Base-by-base conservation (phyloP, 192 early-diverging fungal species). In the Backusella morwellensis region DNA sequence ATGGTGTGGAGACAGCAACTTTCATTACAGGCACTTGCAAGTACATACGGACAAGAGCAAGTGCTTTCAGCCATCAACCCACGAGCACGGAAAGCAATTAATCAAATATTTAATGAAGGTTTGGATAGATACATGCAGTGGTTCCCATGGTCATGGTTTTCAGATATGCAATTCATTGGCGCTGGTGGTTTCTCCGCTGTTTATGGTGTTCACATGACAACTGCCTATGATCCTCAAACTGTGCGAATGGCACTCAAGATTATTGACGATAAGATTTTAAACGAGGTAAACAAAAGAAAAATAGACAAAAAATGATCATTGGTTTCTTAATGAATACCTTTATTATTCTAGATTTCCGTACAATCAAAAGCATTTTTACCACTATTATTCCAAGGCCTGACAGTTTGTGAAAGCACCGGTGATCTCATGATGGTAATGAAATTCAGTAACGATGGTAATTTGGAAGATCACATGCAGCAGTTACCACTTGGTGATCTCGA, bases 401-500 rank as follows among this genome's bases (percentile, higher is more conserved):
- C 84, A 69, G 78, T 81, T n/a, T 78, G 74, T 32, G 81, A 80
- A 56, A 80, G 67, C 11, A 81, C 77, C 0, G 77, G 81, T 2
- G 81, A 85, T 35, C 47, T 85, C 15, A 83, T 85, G 79, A 78
- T 85, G 77, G 79, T 85, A 6, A 83, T 83, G 77, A 80, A 82
- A 36, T 80, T 83, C 66, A 79, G 76, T 21, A 73, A 76, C 7
- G 78, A 73, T 68, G 84, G 84, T 0, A 78, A 85, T 68, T 44
- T 85, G 2, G 75, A 75, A 50, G 71, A 77, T 26, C 76, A 78
- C 67, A 77, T 82, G 72, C 81, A 81, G 21, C 76, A 76, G 47
- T 36, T 73, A 38, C 70, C 72, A 8, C 56, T 77, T 34, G 73
- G 72, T 3, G 79, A 75, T 36, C 79, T 80, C 35, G 81, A 82